These are phyloP conservation scores for Thozetella sp. DNA, from an alignment of 495 filamentous ascomycete species.

Conservation along the genomic window DNA sequence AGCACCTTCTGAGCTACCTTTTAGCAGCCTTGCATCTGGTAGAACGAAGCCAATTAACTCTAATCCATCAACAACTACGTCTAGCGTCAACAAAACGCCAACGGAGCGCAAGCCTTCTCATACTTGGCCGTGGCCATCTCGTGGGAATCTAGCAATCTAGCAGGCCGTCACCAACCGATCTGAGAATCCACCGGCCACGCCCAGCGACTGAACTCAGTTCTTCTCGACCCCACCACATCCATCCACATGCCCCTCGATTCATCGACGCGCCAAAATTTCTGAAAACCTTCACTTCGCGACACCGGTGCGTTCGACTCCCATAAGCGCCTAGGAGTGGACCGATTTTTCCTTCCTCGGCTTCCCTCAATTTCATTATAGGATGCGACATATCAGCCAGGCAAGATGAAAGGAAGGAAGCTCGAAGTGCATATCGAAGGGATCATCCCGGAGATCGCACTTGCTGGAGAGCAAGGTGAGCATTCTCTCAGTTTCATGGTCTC, in stretches of 20 bases:
- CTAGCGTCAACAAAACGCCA: too few relatives aligned
- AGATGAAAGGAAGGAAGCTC: constrained; percentile 64
- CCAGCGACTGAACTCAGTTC: not conserved
- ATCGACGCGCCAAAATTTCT: not conserved
- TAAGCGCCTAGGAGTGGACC: not conserved
- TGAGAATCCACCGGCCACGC: not conserved
- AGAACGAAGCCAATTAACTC: too few relatives aligned
- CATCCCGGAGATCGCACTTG: constrained; percentile 69
- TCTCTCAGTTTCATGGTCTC: constrained; percentile 6
- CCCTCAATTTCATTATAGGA: constrained; percentile 11
- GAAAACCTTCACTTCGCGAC: not conserved
- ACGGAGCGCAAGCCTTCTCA: too few relatives aligned
- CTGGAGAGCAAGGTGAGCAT: constrained; percentile 69
- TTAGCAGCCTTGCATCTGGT: too few relatives aligned
- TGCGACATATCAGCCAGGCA: constrained; percentile 17
- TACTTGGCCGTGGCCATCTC: too few relatives aligned
- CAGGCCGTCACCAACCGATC: too few relatives aligned
- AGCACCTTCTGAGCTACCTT: too few relatives aligned
- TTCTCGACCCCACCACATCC: not conserved
- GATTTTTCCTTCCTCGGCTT: not conserved
- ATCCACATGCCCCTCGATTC: not conserved
- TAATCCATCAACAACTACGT: too few relatives aligned
- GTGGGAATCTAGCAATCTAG: too few relatives aligned
- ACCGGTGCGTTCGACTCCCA: not conserved
- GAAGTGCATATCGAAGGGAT: constrained; percentile 74